Base-by-base conservation (phyloP, 805 yeast genomes). In the Ogataea paraovalis region DNA sequence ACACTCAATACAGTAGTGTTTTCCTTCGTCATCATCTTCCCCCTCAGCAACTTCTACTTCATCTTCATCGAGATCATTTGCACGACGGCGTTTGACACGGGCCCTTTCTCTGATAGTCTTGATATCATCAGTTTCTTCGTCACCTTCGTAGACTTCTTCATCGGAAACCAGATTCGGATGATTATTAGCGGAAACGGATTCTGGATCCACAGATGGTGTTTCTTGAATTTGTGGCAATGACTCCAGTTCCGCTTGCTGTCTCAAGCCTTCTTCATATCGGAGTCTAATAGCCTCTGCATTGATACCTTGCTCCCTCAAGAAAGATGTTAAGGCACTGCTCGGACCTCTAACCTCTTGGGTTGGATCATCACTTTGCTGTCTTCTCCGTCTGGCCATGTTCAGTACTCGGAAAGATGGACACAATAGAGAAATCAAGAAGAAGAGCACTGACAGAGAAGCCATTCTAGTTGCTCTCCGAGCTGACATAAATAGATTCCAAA, bases 241-340 rank as follows among this genome's bases (percentile, higher is more conserved):
- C 51, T 41, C 53, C 64, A 7, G 46, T 47, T 16, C 57, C 46
- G 33, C 55, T 58, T 13, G 63, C 63, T 74, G 61, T 39, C 56
- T 53, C 36, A 56, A 45, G 20, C 61, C 55, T 30, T 55, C 61
- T 46, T 65, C 69, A 44, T 62, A 63, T 45, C 72, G 53, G 43
- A 69, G 69, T 59, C 90, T 74, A 61, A 89, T 89, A 38, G 80
- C 82, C 48, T 82, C 89, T 1, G 96, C 89, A 59, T 73, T 85
- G 67, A 91, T 91, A 32, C 97, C 97, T 65, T 90, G 96, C 47
- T 85, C 88, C 43, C 90, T 73, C 50, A 91, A 73, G 59, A 91
- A 91, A 65, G 87, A 94, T 0, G 97, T 91, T 55, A 91, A 71
- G 0, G 97, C 97, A 55, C 95, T 85, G 69, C 87, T 88, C 40